Evolutionary conservation across 2,329 filamentous ascomycete genomes (phyloP).

Genomic region (Apiospora arundinis): DNA sequence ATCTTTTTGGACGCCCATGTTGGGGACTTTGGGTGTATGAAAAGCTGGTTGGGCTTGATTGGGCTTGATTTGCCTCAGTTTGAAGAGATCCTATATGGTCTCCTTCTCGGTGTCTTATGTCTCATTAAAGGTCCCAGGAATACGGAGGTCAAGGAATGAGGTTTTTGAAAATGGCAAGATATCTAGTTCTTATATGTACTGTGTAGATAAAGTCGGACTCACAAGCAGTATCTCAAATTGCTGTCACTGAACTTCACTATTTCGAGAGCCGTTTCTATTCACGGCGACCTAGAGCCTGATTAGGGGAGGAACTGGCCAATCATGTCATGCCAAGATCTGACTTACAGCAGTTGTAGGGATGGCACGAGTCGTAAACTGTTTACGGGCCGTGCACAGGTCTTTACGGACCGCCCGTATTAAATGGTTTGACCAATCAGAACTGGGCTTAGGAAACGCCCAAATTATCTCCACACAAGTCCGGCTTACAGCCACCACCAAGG

Average conservation of each 20-base stretch:
- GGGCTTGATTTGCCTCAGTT: too few species aligned
- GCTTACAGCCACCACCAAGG: neutral
- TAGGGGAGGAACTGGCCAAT: neutral
- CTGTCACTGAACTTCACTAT: neutral
- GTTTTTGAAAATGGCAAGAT: too few species aligned
- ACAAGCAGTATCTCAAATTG: too few species aligned
- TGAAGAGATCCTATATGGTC: too few species aligned
- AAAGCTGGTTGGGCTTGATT: too few species aligned
- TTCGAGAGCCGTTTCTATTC: neutral
- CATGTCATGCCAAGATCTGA: neutral
- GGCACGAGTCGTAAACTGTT: slow-evolving; percentile 3
- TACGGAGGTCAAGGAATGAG: too few species aligned
- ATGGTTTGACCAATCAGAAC: neutral
- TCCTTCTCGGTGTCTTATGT: too few species aligned
- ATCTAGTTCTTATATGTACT: neutral
- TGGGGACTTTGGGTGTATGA: too few species aligned
- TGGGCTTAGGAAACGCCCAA: neutral
- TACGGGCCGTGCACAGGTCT: slow-evolving; percentile 1
- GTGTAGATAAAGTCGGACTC: neutral
- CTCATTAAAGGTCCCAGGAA: too few species aligned
- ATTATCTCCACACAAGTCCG: neutral
- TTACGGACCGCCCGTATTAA: neutral
- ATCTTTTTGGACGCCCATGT: neutral
- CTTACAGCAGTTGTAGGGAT: neutral
- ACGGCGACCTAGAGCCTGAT: neutral